A percentile compares a stretch with the other conserved stretches of the same genome.
Conservation (phyloP, 495 filamentous ascomycete species). For the Penicillium dipodomyicola region DNA sequence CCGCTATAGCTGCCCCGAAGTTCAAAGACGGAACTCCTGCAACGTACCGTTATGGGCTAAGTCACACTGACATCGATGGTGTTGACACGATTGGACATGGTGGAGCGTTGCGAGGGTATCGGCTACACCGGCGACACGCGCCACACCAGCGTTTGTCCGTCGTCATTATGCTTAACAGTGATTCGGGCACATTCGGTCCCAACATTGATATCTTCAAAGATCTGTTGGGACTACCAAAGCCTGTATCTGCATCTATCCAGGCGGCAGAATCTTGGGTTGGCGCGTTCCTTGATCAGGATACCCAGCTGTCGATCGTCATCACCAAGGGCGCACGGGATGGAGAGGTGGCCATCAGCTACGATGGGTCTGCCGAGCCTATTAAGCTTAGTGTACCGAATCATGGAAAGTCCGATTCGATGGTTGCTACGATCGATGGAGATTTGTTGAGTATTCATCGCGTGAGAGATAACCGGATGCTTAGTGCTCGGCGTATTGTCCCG, state of each 20-base stretch:
- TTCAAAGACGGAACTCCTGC: constrained; percentile 27
- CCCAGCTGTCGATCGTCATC: constrained; percentile 23
- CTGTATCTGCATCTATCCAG: background rate
- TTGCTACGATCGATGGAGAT: constrained; percentile 22
- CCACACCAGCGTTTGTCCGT: constrained; percentile 29
- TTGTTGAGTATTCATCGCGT: constrained; percentile 23
- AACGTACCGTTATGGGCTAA: constrained; percentile 28
- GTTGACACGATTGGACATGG: constrained; percentile 29
- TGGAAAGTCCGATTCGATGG: constrained; percentile 12
- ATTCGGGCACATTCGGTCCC: constrained; percentile 18
- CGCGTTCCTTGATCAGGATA: constrained; percentile 29
- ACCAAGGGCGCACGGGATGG: constrained; percentile 16
- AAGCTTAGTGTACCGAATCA: constrained; percentile 14
- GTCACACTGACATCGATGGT: constrained; percentile 13
- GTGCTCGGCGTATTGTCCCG: constrained; percentile 22
- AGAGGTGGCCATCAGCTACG: constrained; percentile 24
- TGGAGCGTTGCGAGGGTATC: constrained; percentile 36
- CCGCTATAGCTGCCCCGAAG: constrained; percentile 13
- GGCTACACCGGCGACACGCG: constrained; percentile 29
- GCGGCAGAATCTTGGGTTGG: constrained; percentile 23
- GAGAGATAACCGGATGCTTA: constrained; percentile 26
- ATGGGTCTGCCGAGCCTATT: constrained; percentile 2
- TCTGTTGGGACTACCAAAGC: constrained; percentile 17
- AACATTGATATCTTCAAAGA: constrained; percentile 20
- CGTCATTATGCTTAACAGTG: constrained; percentile 32